Evolutionary conservation across 208 protist genomes (phyloP), one percentile per base, ranked within the genome.

Genomic region (Porcisia deanei): DNA sequence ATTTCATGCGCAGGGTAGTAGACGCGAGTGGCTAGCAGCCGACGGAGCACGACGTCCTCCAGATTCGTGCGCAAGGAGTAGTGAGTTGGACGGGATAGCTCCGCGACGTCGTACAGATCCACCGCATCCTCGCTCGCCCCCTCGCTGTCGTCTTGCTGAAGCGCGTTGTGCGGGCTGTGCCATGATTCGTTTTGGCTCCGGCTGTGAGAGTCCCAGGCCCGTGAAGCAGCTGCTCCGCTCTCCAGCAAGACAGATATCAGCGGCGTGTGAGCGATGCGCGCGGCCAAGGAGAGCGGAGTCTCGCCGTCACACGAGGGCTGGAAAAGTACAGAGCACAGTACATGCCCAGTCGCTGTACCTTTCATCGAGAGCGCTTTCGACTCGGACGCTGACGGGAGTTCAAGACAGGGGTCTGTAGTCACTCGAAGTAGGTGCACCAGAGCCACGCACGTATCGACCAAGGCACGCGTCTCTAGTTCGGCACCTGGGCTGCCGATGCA

Each of bases 1-100:
- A 86, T 82, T 37, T 94, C 87, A 59, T 88, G 82, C 43, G 90
- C 90, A 39, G 75, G 67, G 75, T 90, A 96, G 80, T 96, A 96
- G 20, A 94, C 76, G 5, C 88, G 82, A 2, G 86, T 93, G 3
- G 87, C 85, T 20, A 96, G 84, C 14, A 82, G 53, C 67, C 76
- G 70, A 47, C 89, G 81, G 58, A 91, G 80, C n/a, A 83, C 52
- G 9, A 64, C 43, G 58, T 77, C 55, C 0, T 58, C 59, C n/a
- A 90, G 59, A 54, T 79, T 86, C 9, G 73, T 69, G 37, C 47
- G 16, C 52, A 83, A 63, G n/a, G 74, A 80, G 43, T 30, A 75
- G n/a, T 53, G 6, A 20, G 55, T 61, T 14, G 30, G 14, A 34
- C 20, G 25, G 25, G 61, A 57, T 34, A 65, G 3, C 16, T 30